Evolutionary conservation across 345 rosid species (phyloP).

Genomic region (Eucalyptus victrix): DNA sequence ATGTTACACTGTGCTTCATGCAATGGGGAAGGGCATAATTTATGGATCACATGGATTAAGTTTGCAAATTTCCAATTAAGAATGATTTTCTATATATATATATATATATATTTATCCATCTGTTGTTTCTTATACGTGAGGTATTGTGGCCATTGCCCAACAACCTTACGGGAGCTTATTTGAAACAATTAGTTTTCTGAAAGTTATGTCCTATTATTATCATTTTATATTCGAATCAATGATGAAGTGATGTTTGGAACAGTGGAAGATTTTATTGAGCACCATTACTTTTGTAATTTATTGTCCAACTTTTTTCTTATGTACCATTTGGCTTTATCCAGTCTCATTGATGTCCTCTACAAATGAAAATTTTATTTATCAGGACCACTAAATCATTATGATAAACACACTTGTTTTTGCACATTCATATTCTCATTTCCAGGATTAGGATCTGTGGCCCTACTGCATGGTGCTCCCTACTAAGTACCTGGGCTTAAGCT

Average conservation of each 20-base stretch:
- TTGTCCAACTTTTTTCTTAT: neutral
- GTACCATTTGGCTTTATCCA: neutral
- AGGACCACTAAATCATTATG: neutral
- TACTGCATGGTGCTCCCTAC: neutral
- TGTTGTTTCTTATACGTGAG: neutral
- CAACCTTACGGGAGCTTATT: neutral
- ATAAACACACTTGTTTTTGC: neutral
- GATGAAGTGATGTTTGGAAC: neutral
- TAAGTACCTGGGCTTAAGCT: neutral
- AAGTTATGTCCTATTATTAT: neutral
- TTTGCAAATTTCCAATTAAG: neutral
- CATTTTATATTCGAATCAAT: neutral
- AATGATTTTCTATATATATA: too few relatives aligned
- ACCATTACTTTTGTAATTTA: neutral
- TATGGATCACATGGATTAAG: neutral
- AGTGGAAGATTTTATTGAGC: neutral
- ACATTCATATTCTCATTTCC: neutral
- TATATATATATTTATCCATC: neutral
- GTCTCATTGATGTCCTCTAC: neutral
- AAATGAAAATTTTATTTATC: neutral
- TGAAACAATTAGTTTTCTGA: neutral
- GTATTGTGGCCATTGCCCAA: neutral
- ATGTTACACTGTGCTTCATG: neutral
- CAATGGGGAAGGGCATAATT: neutral
- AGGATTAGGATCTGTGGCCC: neutral